phyloP scores from a whole-genome alignment of 1,284 basidiomycete species.

The Cryptococcus sp. region DNA sequence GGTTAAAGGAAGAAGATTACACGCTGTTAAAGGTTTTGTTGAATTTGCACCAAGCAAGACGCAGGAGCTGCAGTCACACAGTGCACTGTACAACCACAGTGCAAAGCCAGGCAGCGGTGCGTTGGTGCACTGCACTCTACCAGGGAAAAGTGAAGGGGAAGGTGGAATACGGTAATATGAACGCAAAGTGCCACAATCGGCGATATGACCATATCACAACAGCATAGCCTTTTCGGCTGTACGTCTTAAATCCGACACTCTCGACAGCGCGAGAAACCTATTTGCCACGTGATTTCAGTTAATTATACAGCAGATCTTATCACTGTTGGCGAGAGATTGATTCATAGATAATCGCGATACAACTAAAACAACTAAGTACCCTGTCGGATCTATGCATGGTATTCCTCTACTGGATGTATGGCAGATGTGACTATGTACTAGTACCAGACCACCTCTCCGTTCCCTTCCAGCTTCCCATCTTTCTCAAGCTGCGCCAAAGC shows the following conservation, averaged over 20 bases:
- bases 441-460: neutral
- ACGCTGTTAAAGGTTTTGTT: too few relatives aligned
- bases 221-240: slow-evolving; percentile 1
- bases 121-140: neutral
- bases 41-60: slow-evolving; percentile 1
- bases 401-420: too few relatives aligned
- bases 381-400: too few relatives aligned
- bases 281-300: too few relatives aligned
- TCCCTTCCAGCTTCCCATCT: neutral
- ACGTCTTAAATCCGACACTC: slow-evolving; percentile 5
- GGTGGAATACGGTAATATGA: neutral
- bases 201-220: neutral
- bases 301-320: neutral
- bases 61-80: neutral
- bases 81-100: neutral
- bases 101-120: neutral
- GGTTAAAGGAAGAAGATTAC: slow-evolving; percentile 21
- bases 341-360: neutral
- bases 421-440: neutral
- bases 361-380: too few relatives aligned
- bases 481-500: neutral
- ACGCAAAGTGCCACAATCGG: slow-evolving; percentile 9
- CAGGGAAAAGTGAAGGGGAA: neutral
- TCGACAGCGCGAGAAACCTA: neutral
- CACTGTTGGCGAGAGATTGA: neutral